Percentiles rank a stretch among this genome's conserved stretches.
Evolutionary conservation across 1,139 yeast genomes (phyloP).

Genomic region (Blastobotrys ciferrii): DNA sequence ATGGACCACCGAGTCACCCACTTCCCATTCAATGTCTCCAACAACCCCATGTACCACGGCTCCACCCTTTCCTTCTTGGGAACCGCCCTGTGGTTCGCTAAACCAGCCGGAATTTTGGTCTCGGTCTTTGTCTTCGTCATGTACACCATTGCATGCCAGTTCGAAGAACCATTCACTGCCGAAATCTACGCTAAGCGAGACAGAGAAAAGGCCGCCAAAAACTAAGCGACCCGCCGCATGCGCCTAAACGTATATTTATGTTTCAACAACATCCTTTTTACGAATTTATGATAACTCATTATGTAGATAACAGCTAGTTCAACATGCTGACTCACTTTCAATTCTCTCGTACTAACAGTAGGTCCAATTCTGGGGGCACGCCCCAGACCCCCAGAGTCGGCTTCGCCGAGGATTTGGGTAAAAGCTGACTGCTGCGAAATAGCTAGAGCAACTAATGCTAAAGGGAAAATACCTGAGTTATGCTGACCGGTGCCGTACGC

Average conservation of each 20-base stretch:
- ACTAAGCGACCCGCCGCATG: neutral
- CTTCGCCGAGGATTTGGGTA: too few relatives aligned
- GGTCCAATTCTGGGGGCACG: too few relatives aligned
- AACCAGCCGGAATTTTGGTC: constrained; percentile 81
- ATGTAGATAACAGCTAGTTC: constrained; percentile 4
- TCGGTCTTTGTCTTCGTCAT: constrained; percentile 71
- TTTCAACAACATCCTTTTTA: constrained; percentile 8
- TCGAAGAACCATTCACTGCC: constrained; percentile 96
- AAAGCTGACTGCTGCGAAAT: too few relatives aligned
- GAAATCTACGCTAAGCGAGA: constrained; percentile 73
- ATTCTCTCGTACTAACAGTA: too few relatives aligned
- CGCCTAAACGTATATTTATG: neutral
- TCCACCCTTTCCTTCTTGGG: constrained; percentile 87
- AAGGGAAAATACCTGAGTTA: too few relatives aligned
- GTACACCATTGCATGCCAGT: constrained; percentile 78
- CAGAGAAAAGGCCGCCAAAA: constrained; percentile 28
- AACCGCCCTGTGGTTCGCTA: constrained; percentile 82
- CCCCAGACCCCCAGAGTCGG: too few relatives aligned
- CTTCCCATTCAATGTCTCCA: constrained; percentile 86
- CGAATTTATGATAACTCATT: neutral
- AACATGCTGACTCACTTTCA: constrained; percentile 4
- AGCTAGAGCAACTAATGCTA: too few relatives aligned
- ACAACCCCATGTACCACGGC: constrained; percentile 97
- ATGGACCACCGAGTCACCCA: constrained; percentile 89
- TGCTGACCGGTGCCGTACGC: too few relatives aligned